These are phyloP conservation scores for Wickerhamomyces bovis DNA, from an alignment of 805 yeast species.

Conservation along the genomic window DNA sequence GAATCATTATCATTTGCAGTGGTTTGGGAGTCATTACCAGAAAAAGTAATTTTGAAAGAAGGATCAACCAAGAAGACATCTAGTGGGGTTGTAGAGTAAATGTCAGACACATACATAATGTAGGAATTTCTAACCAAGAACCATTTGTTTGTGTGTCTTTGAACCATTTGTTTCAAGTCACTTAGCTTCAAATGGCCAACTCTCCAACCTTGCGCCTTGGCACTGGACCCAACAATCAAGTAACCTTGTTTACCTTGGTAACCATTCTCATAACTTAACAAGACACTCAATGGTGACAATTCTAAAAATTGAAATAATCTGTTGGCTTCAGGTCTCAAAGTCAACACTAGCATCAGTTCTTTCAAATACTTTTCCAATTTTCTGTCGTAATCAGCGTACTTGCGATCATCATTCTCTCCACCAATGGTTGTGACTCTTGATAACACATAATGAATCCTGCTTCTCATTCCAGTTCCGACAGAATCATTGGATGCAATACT, in stretches of 20 bases:
- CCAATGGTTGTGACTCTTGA: slow-evolving; percentile 11
- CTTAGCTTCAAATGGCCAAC: slow-evolving; percentile 80
- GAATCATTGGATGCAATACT: slow-evolving; percentile 1
- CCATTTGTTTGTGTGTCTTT: slow-evolving; percentile 91
- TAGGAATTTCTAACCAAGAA: slow-evolving; percentile 79
- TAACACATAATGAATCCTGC: slow-evolving; percentile 12
- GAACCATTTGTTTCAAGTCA: slow-evolving; percentile 81
- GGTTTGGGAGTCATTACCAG: slow-evolving; percentile 30
- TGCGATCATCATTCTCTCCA: neutral
- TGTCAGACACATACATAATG: slow-evolving; percentile 77
- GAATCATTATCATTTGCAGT: slow-evolving; percentile 32
- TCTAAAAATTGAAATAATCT: slow-evolving; percentile 83
- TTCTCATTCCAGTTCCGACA: slow-evolving; percentile 7
- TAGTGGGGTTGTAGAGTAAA: slow-evolving; percentile 78
- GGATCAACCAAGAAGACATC: slow-evolving; percentile 91
- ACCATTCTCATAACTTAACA: slow-evolving; percentile 75
- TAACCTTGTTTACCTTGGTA: slow-evolving; percentile 88
- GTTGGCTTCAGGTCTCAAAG: slow-evolving; percentile 76
- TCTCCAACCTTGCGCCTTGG: slow-evolving; percentile 91
- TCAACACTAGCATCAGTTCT: slow-evolving; percentile 49
- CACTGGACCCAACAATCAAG: slow-evolving; percentile 71
- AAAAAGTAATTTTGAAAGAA: slow-evolving; percentile 51
- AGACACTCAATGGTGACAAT: slow-evolving; percentile 79
- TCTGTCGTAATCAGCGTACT: slow-evolving; percentile 25
- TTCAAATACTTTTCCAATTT: slow-evolving; percentile 62